These are phyloP conservation scores for Chenopodium suecicum DNA, from an alignment of 148 eudicot species.

Conservation along the genomic window DNA sequence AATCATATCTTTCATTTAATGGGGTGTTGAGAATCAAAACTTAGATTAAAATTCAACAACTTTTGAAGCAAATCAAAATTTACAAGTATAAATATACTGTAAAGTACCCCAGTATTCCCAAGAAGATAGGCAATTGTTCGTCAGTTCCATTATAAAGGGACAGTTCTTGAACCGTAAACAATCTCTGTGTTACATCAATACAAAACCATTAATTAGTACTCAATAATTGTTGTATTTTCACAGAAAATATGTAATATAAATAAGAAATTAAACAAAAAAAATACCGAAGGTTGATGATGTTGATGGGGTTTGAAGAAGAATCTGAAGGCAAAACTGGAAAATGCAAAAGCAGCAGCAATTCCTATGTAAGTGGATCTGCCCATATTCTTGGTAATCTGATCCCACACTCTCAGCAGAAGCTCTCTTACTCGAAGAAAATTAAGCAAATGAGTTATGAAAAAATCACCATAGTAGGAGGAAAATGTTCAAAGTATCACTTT, in stretches of 20 bases:
- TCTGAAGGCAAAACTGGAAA: constrained; percentile 40
- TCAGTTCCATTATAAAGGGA: constrained; percentile 74
- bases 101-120: constrained; percentile 68
- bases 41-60: not conserved
- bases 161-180: constrained; percentile 54
- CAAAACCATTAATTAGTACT: not conserved
- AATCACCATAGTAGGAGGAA: too few relatives aligned
- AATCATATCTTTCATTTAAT: not conserved
- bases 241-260: not conserved
- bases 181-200: constrained; percentile 30
- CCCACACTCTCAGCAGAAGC: not conserved
- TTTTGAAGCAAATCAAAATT: not conserved
- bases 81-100: too few relatives aligned
- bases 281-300: constrained; percentile 27
- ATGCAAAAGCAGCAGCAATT: constrained; percentile 42
- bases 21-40: not conserved
- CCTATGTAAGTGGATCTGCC: constrained; percentile 42
- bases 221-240: not conserved
- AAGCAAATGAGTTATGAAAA: not conserved
- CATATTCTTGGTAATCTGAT: constrained; percentile 15
- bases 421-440: not conserved
- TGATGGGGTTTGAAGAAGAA: constrained; percentile 38
- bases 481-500: too few relatives aligned
- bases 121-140: constrained; percentile 56
- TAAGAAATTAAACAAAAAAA: not conserved